Evolutionary conservation across 495 filamentous ascomycete species (phyloP).

Genomic region (Penicillium waksmanii): DNA sequence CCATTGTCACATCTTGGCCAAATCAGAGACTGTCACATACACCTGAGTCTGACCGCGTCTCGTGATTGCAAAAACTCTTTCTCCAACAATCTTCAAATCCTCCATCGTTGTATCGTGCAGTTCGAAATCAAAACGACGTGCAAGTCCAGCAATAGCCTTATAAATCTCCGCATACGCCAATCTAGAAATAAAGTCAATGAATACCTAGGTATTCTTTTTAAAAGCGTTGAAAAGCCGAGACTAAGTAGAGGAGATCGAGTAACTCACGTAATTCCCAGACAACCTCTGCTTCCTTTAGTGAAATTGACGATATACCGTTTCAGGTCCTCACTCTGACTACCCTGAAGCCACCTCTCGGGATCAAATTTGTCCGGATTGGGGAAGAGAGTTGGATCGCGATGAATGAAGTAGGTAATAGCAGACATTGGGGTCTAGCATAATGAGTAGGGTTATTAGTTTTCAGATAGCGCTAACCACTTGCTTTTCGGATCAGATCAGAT

Average conservation of each 20-base stretch:
- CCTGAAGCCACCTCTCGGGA: constrained; percentile 14
- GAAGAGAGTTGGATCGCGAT: constrained; percentile 13
- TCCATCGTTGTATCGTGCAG: constrained; percentile 1
- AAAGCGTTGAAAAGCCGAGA: too few relatives aligned
- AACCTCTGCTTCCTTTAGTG: constrained; percentile 3
- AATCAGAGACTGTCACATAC: neutral
- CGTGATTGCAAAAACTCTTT: neutral
- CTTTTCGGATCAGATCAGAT: neutral
- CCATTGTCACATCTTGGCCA: neutral
- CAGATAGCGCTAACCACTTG: too few relatives aligned
- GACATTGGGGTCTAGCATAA: constrained; percentile 13
- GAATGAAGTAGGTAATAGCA: constrained; percentile 14
- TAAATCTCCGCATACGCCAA: constrained; percentile 8
- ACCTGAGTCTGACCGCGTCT: constrained; percentile 1
- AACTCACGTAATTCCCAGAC: constrained; percentile 11
- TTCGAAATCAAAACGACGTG: constrained; percentile 7
- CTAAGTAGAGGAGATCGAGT: neutral
- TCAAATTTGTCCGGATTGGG: constrained; percentile 13
- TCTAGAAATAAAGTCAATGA: neutral
- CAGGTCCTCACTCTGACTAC: neutral
- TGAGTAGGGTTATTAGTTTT: neutral
- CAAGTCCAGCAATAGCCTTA: constrained; percentile 3
- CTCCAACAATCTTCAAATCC: neutral
- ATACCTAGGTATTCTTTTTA: neutral
- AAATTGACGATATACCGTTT: constrained; percentile 4